Conservation (phyloP, 1,284 basidiomycete genomes). For the Trametes hirsuta region DNA sequence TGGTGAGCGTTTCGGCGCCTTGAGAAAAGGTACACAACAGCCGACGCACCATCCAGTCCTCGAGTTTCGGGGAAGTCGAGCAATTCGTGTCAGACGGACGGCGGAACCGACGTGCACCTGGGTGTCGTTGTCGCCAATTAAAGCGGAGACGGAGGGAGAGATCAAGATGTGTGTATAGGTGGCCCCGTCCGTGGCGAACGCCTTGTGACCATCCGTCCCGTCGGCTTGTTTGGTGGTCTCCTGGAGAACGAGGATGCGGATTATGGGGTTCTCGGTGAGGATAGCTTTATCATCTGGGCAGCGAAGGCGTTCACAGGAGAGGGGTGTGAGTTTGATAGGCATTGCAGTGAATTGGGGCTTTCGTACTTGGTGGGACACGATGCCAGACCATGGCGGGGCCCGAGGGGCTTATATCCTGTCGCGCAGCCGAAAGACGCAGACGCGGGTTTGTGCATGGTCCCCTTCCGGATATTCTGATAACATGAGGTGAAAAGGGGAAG, state of each 20-base stretch:
- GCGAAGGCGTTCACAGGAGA: conserved; percentile 1
- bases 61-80: not conserved
- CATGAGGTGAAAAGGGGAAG: not conserved
- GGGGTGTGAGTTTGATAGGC: not conserved
- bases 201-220: not conserved
- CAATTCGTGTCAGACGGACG: not conserved
- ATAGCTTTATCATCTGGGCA: not conserved
- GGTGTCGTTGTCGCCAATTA: not conserved
- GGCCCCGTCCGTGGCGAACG: not conserved
- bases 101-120: conserved; percentile 1
- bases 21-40: too few relatives aligned
- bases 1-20: too few relatives aligned
- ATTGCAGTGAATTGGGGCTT: not conserved
- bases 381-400: not conserved
- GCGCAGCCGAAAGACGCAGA: not conserved
- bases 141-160: not conserved
- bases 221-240: not conserved
- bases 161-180: not conserved
- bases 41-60: too few relatives aligned
- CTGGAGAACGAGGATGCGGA: conserved; percentile 1
- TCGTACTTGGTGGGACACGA: not conserved
- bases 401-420: not conserved
- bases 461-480: not conserved
- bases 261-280: not conserved
- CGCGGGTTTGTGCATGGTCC: too few relatives aligned